Evolutionary conservation across 495 filamentous ascomycete genomes (phyloP), one percentile per base, ranked within the genome.

Genomic region (Penicillium argentinense): DNA sequence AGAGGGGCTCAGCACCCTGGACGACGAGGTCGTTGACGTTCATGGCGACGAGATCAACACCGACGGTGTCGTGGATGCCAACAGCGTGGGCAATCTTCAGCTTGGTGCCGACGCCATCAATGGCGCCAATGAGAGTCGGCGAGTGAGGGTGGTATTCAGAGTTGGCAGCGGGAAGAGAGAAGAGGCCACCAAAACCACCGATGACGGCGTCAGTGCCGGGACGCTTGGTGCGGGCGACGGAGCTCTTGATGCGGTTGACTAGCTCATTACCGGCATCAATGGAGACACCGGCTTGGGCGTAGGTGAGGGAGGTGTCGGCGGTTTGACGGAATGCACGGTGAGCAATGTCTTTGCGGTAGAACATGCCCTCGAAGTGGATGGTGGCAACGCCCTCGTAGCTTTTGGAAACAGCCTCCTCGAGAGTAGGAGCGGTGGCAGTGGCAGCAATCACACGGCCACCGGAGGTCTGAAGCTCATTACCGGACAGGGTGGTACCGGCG

Each of bases 1-100:
- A 89, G 59, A 96, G 75, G 8, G 93, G 88, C 62, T 92, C 86
- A 1, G 93, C 93, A 39, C 93, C 93, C 68, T 97, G 91, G 11
- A 96, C 93, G 33, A 97, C 84, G 0, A 97, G 78, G 68, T 97
- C 93, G 68, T 98, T 97, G 60, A 96, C 93, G 65, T 95, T 95
- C 95, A 97, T 97, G 51, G 93, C 93, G 2, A 97, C 95, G 9
- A 98, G 79, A 64, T 98, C 93, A 57, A 97, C 89, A 51, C 89
- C 92, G 9, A 97, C 90, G 4, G 89, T 95, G 67, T 88, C 83
- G 70, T 96, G 91, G 70, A 96, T 88, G 41, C 82, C 77, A 58
- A 92, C 85, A 4, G 83, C 80, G 60, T 93, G 90, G 6, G 93
- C 95, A 55, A 97, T 87, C 73, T 91, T 92, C 50, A 97, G 83